Base-by-base conservation (phyloP, 768 basidiomycete species). In the Xanthoconium purpureum region DNA sequence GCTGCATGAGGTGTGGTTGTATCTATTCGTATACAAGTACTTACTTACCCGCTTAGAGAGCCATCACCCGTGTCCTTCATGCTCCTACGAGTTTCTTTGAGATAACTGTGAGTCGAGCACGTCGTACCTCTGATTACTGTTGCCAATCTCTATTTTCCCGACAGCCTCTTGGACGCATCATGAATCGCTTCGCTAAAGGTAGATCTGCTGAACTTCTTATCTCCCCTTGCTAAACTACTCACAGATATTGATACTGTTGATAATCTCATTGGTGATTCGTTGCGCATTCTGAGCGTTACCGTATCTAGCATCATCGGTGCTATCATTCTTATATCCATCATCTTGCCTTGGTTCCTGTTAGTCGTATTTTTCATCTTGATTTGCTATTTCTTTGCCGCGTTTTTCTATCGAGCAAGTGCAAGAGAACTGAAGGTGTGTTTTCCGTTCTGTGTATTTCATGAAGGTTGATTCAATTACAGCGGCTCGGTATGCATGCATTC, bases 41-140 rank as follows among this genome's bases (percentile, higher is more conserved):
- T 24, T 24, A 24, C 24, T 24, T 24, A 54, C 44, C 40, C n/a
- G 46, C 48, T 46, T 40, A 87, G 84, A 73, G 71, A 57, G 84
- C 89, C 6, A 81, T 90, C 52, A 72, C 76, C 9, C 82, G 86
- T 20, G 81, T 94, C 47, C 82, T 95, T 80, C 82, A 85, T 67
- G 90, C 91, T 1, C 92, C 92, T 0, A 93, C 91, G 87, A 84
- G 84, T 8, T 94, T 93, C 75, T 95, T 93, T 66, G 94, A 95
- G 66, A 93, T 87, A 2, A 91, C 89, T 6, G 85, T 86, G 64
- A 63, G 77, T 64, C 17, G 42, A 39, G 33, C 43, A 2, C 33
- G 43, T 38, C 28, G 10, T n/a, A 29, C 44, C 13, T 13, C 32
- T 24, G 17, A n/a, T 17, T 12, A 3, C 30, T 17, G 14, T 40